phyloP scores from a whole-genome alignment of 371 early-diverging fungal genomes.

The Mortierella sp. region DNA sequence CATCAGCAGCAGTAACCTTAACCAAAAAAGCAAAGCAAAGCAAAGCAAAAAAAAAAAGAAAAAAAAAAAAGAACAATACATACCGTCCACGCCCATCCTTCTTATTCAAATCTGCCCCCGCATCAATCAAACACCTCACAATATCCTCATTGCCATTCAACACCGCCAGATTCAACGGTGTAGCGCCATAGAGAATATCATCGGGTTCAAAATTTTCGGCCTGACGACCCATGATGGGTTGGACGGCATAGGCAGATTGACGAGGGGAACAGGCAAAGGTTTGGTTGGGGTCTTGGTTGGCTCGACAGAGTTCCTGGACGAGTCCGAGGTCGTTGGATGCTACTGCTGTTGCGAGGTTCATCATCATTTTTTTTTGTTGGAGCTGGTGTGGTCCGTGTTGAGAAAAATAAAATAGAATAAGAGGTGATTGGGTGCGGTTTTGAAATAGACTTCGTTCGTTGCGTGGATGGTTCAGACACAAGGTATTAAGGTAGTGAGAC shows the following conservation, averaged over 20 bases:
- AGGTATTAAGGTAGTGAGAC: conserved; percentile 1
- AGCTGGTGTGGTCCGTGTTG: not conserved
- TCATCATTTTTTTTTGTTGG: conserved; percentile 11
- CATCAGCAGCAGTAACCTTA: not conserved
- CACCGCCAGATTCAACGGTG: conserved; percentile 79
- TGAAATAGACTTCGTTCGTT: not conserved
- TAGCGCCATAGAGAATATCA: conserved; percentile 63
- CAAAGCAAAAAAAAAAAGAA: not conserved
- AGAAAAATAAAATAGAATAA: not conserved
- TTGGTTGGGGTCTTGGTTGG: conserved; percentile 67
- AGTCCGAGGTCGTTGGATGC: conserved; percentile 66
- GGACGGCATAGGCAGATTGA: conserved; percentile 50
- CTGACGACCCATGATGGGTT: conserved; percentile 57
- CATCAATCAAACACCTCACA: conserved; percentile 68
- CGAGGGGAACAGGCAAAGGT: conserved; percentile 63
- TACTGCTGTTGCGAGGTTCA: conserved; percentile 68
- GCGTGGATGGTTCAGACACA: too few relatives aligned
- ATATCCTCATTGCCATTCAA: conserved; percentile 75
- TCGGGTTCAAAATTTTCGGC: conserved; percentile 57
- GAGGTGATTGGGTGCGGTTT: not conserved
- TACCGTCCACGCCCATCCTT: conserved; percentile 82
- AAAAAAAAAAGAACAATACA: not conserved
- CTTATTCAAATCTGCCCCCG: conserved; percentile 74
- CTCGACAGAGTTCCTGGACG: conserved; percentile 60
- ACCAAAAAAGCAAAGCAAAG: not conserved